Conservation (phyloP, 768 basidiomycete species). For the Termitomyces sp. region DNA sequence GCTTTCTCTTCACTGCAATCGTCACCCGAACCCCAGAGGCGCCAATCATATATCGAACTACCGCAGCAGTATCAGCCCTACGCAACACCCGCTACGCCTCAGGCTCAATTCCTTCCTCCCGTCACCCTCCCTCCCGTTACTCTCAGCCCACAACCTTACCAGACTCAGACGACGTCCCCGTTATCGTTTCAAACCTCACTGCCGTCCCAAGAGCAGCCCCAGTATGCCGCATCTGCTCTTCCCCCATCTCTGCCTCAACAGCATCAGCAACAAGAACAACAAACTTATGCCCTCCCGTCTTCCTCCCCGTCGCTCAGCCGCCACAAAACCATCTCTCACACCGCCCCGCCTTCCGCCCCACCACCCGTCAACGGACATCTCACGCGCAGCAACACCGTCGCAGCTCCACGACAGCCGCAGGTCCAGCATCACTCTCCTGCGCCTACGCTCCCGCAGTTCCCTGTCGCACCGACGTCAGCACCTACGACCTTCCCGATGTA, state of each 20-base stretch:
- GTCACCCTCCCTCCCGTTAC: constrained; percentile 17
- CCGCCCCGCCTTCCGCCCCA: constrained; percentile 15
- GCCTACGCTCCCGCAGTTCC: constrained; percentile 53
- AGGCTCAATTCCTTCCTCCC: constrained; percentile 5
- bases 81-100: constrained; percentile 11
- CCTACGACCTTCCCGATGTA: constrained; percentile 53
- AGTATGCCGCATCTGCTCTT: constrained; percentile 17
- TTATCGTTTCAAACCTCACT: constrained; percentile 17
- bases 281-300: background rate
- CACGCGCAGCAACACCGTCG: constrained; percentile 28
- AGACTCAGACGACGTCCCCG: constrained; percentile 10
- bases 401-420: constrained; percentile 19
- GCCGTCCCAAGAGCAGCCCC: constrained; percentile 19
- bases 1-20: constrained; percentile 15
- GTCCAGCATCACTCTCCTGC: constrained; percentile 20
- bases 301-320: constrained; percentile 20
- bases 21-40: constrained; percentile 9
- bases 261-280: constrained; percentile 18
- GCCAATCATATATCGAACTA: constrained; percentile 5
- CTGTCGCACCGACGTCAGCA: constrained; percentile 52
- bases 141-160: constrained; percentile 17
- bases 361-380: constrained; percentile 17
- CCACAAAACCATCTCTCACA: constrained; percentile 29
- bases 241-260: constrained; percentile 10
- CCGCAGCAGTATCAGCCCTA: constrained; percentile 22